These are phyloP conservation scores for Mycosarcoma maydis DNA, from an alignment of 1,284 basidiomycete species.

Conservation along the genomic window DNA sequence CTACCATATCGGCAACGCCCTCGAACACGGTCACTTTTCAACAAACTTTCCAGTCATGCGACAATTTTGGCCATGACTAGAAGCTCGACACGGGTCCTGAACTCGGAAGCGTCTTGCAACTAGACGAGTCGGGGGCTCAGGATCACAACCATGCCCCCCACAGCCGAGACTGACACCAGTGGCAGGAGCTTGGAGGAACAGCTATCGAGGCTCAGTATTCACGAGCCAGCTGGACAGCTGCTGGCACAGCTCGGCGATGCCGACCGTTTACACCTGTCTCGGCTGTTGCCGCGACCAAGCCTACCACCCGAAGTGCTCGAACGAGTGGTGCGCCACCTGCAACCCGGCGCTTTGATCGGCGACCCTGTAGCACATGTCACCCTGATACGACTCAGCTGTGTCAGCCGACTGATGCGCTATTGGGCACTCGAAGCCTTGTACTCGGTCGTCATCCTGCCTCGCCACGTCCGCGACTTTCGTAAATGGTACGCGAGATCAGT, in stretches of 20 bases:
- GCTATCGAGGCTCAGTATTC: slow-evolving; percentile 15
- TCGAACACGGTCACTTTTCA: background rate
- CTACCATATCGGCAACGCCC: background rate
- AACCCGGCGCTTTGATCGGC: slow-evolving; percentile 41
- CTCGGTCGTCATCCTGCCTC: slow-evolving; percentile 56
- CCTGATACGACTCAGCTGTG: slow-evolving; percentile 49
- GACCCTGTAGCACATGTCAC: slow-evolving; percentile 45
- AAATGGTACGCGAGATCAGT: slow-evolving; percentile 58
- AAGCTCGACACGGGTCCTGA: slow-evolving; percentile 5
- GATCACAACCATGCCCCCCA: slow-evolving; percentile 19
- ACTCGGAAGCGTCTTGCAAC: slow-evolving; percentile 28
- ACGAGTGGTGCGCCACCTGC: slow-evolving; percentile 38
- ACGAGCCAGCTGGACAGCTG: slow-evolving; percentile 25
- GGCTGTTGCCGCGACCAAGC: slow-evolving; percentile 32
- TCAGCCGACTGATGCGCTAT: slow-evolving; percentile 44
- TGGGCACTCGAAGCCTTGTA: slow-evolving; percentile 58
- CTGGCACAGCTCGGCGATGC: slow-evolving; percentile 21
- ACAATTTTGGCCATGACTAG: slow-evolving; percentile 36
- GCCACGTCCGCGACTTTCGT: slow-evolving; percentile 63
- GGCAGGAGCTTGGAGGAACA: slow-evolving; percentile 12
- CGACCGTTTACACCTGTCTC: slow-evolving; percentile 13
- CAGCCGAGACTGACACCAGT: background rate
- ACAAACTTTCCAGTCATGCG: no score
- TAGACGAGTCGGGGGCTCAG: slow-evolving; percentile 31
- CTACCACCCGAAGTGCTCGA: slow-evolving; percentile 58